phyloP scores from a whole-genome alignment of 2,329 filamentous ascomycete species.

The Ilyonectria robusta region DNA sequence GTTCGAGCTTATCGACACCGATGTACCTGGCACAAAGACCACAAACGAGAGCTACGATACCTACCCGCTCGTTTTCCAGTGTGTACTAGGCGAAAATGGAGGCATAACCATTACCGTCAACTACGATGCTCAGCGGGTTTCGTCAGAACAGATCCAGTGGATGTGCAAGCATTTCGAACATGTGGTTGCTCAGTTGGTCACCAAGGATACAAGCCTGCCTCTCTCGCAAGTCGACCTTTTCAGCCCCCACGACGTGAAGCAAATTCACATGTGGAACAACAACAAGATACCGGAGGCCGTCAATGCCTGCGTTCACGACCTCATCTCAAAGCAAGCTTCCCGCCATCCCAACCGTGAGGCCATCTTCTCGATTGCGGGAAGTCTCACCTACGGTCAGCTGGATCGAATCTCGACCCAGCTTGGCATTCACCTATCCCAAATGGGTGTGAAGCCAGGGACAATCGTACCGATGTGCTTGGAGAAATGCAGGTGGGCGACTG shows the following conservation, averaged over 20 bases:
- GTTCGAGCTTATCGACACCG: conserved; percentile 29
- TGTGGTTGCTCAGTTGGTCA: neutral
- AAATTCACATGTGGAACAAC: conserved; percentile 3
- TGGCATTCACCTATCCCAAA: conserved; percentile 29
- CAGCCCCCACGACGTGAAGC: neutral
- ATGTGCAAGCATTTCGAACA: neutral
- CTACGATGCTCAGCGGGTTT: conserved; percentile 27
- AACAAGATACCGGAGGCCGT: conserved; percentile 15
- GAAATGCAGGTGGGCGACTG: conserved; percentile 40
- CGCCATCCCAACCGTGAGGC: neutral
- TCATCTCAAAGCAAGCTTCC: conserved; percentile 25
- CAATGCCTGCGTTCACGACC: neutral
- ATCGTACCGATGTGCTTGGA: conserved; percentile 39
- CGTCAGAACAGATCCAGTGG: neutral
- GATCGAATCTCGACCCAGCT: conserved; percentile 16
- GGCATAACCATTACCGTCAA: conserved; percentile 13
- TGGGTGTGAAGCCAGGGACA: conserved; percentile 17
- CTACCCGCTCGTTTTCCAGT: conserved; percentile 39
- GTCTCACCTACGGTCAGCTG: conserved; percentile 30
- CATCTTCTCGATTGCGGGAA: conserved; percentile 38
- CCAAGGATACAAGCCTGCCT: neutral
- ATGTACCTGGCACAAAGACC: conserved; percentile 7
- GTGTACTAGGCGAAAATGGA: conserved; percentile 11
- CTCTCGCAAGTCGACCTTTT: conserved; percentile 15
- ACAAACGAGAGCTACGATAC: conserved; percentile 42